Evolutionary conservation across 106 monocot genomes (phyloP).

Genomic region (Dendrobium officinale): DNA sequence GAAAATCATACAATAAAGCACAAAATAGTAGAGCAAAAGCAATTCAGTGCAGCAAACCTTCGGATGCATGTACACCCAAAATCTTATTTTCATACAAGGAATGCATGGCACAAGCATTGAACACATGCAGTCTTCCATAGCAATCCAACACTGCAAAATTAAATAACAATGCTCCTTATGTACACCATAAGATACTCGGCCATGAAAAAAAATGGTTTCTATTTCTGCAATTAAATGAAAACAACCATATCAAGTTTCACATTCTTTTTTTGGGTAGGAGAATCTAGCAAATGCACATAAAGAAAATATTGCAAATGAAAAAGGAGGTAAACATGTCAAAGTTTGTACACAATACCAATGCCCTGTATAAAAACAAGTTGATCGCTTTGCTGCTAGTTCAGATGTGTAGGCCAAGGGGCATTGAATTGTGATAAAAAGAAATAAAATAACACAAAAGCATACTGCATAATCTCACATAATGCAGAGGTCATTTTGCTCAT

Average conservation of each 20-base stretch:
- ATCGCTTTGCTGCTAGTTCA: not conserved
- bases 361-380: slow-evolving; percentile 1
- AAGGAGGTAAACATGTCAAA: not conserved
- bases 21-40: slow-evolving; percentile 2
- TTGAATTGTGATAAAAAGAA: not conserved
- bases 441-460: not conserved
- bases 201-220: not conserved
- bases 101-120: slow-evolving; percentile 42
- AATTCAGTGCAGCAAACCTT: slow-evolving; percentile 43
- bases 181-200: slow-evolving; percentile 3
- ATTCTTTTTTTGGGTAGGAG: not conserved
- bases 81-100: slow-evolving; percentile 57
- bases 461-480: not conserved
- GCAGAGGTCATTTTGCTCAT: not conserved
- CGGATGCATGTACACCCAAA: slow-evolving; percentile 99
- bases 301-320: not conserved
- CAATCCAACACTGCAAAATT: slow-evolving; percentile 83
- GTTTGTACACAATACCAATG: not conserved
- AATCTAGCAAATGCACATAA: not conserved
- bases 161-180: not conserved
- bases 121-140: slow-evolving; percentile 98
- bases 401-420: not conserved
- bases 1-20: slow-evolving; percentile 1
- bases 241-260: not conserved
- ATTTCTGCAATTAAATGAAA: not conserved